phyloP scores from a whole-genome alignment of 1,284 basidiomycete genomes.

The Trichosporon coremiiforme region DNA sequence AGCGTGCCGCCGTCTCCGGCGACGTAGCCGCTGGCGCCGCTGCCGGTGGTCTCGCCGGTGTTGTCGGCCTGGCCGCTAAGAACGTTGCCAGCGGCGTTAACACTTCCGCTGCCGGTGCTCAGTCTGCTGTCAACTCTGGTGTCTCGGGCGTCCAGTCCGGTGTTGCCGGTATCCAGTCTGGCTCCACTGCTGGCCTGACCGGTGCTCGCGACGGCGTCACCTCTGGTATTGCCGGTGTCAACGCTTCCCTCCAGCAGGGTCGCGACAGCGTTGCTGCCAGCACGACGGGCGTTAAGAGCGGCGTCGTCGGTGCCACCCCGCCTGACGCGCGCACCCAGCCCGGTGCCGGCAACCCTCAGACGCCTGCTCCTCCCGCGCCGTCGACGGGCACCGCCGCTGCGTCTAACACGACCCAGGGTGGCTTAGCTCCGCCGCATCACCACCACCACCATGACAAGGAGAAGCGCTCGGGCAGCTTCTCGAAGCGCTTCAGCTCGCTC shows the following conservation, averaged over 20 bases:
- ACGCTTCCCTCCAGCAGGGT: background rate
- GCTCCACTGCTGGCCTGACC: background rate
- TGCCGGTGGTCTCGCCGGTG: constrained; percentile 7
- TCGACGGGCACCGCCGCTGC: background rate
- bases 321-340: background rate
- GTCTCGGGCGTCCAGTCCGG: constrained; percentile 3
- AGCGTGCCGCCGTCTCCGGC: constrained; percentile 8
- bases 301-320: constrained; percentile 2
- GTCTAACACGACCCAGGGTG: background rate
- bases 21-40: background rate
- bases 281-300: background rate
- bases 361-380: background rate
- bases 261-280: constrained; percentile 1
- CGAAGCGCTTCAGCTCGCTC: constrained; percentile 15
- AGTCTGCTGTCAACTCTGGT: constrained; percentile 1
- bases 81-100: constrained; percentile 8
- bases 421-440: constrained; percentile 7
- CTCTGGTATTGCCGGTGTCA: constrained; percentile 8
- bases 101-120: background rate
- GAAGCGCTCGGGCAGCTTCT: constrained; percentile 16
- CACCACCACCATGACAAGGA: constrained; percentile 15
- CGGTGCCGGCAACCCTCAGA: constrained; percentile 2
- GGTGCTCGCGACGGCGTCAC: constrained; percentile 5
- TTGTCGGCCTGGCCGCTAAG: constrained; percentile 11
- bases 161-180: constrained; percentile 4